Conservation (phyloP, 2,329 filamentous ascomycete genomes). For the Botryotinia convoluta region DNA sequence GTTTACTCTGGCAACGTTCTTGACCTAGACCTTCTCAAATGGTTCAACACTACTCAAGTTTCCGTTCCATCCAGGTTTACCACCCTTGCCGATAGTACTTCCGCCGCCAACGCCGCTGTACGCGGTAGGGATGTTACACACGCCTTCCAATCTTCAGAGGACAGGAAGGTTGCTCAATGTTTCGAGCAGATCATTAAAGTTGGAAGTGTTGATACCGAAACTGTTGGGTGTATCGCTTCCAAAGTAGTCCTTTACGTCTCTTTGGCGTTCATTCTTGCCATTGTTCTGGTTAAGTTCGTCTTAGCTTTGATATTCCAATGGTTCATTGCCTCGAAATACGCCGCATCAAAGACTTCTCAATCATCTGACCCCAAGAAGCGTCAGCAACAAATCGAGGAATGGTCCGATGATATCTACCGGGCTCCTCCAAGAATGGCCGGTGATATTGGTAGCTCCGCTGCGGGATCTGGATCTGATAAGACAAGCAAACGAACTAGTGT, state of each 20-base stretch:
- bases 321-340: conserved; percentile 88
- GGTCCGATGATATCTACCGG: conserved; percentile 96
- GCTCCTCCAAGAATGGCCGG: conserved; percentile 79
- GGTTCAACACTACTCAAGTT: conserved; percentile 85
- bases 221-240: conserved; percentile 94
- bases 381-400: conserved; percentile 93
- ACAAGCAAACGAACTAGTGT: conserved; percentile 75
- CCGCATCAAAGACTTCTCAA: conserved; percentile 80
- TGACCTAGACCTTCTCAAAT: conserved; percentile 81
- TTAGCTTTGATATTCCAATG: conserved; percentile 91
- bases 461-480: conserved; percentile 65
- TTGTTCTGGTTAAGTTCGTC: conserved; percentile 83
- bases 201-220: conserved; percentile 91
- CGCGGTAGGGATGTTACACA: conserved; percentile 87
- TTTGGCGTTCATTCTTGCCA: conserved; percentile 83
- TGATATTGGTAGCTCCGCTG: conserved; percentile 65
- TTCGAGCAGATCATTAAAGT: conserved; percentile 94
- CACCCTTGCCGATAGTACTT: conserved; percentile 67
- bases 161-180: conserved; percentile 83
- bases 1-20: conserved; percentile 94
- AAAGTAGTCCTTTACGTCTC: conserved; percentile 96
- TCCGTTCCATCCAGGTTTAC: conserved; percentile 73
- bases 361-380: conserved; percentile 78
- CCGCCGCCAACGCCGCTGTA: conserved; percentile 58
- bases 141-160: conserved; percentile 71